Evolutionary conservation across 768 basidiomycete genomes (phyloP), one percentile per base, ranked within the genome.

Genomic region (Cyclocybe aegerita): DNA sequence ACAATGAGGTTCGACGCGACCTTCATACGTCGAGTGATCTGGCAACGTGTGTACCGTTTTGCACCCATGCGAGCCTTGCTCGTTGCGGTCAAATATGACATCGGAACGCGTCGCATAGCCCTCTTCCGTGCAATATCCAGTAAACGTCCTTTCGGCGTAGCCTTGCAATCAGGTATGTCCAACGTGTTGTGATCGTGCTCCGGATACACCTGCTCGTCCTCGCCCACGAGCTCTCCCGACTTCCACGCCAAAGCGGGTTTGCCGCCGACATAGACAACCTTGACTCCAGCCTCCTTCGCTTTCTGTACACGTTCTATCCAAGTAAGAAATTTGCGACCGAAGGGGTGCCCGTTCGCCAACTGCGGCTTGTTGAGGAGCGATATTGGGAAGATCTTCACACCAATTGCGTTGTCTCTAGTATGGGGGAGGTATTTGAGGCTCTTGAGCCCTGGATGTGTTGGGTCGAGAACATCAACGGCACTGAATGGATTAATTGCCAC

Each of bases 1-100:
- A 73, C 69, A 32, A 80, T 69, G 12, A 78, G 62, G 16, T 60
- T 64, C 23, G 78, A 37, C 4, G 74, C 72, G 8, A 63, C 62
- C 59, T 75, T 75, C 31, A 80, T 49, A 46, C 67, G 71, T 32
- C 57, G 57, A 4, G 48, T 44, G 11, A 78, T 68, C 10, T 51
- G 60, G 35, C 43, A 43, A 4, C 77, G 66, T 32, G 74, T 64
- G 39, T 63, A 56, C 2, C 64, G 61, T 7, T 59, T 55, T 29
- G 63, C 58, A 41, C 65, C 65, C 46, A 71, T 68, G 9, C 63
- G 63, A 43, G 70, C 69, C 46, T 73, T 73, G 45, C 68, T 68
- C 7, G 69, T 64, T 0, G 66, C 58, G 6, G 60, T 60, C 31
- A 70, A 59, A 37, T 73, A 62, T 5, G 76, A 73, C 71, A 78